A percentile compares a stretch with the other conserved stretches of the same genome.
Conservation (phyloP, 495 filamentous ascomycete genomes). For the Penicillium waksmanii region DNA sequence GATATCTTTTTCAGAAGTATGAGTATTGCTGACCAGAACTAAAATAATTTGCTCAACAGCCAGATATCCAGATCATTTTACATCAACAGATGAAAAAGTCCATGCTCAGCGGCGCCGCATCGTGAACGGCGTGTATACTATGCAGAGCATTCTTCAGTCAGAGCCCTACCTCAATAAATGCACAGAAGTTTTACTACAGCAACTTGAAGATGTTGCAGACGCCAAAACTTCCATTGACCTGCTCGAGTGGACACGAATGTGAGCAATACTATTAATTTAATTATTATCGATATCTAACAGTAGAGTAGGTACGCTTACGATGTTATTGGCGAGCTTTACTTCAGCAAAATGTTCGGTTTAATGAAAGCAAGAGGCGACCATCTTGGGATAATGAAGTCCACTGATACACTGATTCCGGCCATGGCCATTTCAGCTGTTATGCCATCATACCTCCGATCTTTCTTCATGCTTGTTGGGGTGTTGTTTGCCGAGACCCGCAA, state of each 20-base stretch:
- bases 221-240: conserved; percentile 24
- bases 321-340: conserved; percentile 43
- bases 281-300: conserved; percentile 8
- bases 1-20: too few species aligned
- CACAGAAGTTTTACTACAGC: conserved; percentile 24
- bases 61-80: conserved; percentile 24
- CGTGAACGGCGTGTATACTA: conserved; percentile 35
- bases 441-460: neutral
- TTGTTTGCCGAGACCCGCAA: too few species aligned
- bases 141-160: conserved; percentile 34
- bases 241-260: conserved; percentile 22
- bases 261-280: conserved; percentile 5
- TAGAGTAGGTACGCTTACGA: conserved; percentile 38
- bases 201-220: conserved; percentile 28
- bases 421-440: too few species aligned
- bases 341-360: conserved; percentile 41
- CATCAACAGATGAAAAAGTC: conserved; percentile 25
- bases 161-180: conserved; percentile 34
- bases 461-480: too few species aligned
- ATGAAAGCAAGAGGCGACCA: conserved; percentile 23
- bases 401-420: conserved; percentile 11
- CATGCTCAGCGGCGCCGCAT: conserved; percentile 35
- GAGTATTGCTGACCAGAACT: too few species aligned
- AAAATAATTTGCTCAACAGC: too few species aligned
- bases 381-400: conserved; percentile 25